phyloP scores from a whole-genome alignment of 2,329 filamentous ascomycete genomes.

The Coniochaeta ligniaria region DNA sequence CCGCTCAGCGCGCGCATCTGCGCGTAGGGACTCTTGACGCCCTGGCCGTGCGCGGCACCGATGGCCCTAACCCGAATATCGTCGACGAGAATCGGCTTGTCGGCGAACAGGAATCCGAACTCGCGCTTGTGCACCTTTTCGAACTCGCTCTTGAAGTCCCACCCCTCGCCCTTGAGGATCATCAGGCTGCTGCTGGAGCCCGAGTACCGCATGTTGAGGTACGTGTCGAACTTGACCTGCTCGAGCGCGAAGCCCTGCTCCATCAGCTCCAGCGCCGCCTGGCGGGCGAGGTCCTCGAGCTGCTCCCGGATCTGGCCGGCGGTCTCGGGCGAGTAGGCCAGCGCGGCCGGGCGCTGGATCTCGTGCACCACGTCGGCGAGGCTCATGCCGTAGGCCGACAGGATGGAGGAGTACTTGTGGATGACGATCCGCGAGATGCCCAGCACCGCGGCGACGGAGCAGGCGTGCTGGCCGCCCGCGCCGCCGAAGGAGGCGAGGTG shows the following conservation, averaged over 20 bases:
- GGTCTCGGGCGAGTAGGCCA: constrained; percentile 35
- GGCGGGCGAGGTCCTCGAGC: background rate
- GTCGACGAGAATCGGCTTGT: constrained; percentile 63
- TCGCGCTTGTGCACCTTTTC: constrained; percentile 63
- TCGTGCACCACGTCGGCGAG: constrained; percentile 67
- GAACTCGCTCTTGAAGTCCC: constrained; percentile 61
- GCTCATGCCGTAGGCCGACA: constrained; percentile 66
- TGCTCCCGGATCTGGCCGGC: background rate
- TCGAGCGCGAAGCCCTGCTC: background rate
- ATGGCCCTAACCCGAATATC: constrained; percentile 63
- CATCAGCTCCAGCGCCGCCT: background rate
- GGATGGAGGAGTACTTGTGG: constrained; percentile 60
- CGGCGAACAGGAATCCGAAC: constrained; percentile 58
- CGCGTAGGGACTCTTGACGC: constrained; percentile 35
- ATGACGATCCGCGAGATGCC: constrained; percentile 64
- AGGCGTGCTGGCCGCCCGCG: constrained; percentile 64
- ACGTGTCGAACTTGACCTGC: background rate
- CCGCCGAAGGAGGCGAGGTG: constrained; percentile 66
- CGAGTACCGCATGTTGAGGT: constrained; percentile 3
- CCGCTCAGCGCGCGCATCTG: constrained; percentile 23
- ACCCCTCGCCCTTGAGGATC: constrained; percentile 34
- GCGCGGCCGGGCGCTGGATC: constrained; percentile 48
- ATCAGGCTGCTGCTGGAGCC: background rate
- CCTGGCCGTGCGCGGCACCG: constrained; percentile 24
- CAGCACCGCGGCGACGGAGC: constrained; percentile 60